These are phyloP conservation scores for Phytophthora crassamura DNA, from an alignment of 352 stramenopile species.

Conservation along the genomic window DNA sequence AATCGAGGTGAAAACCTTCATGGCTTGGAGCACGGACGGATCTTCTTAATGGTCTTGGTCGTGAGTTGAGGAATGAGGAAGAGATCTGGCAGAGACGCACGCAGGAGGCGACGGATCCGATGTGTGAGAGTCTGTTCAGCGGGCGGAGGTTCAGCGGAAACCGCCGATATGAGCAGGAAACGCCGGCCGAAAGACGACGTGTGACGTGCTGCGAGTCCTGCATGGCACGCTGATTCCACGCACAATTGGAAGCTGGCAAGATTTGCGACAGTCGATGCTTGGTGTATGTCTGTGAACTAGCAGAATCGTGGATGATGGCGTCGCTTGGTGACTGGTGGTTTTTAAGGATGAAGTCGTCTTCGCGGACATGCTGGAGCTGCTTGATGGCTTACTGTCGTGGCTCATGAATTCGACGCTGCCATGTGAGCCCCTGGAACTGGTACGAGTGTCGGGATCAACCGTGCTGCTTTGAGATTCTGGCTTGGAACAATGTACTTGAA, in stretches of 20 bases:
- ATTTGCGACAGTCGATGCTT: too few relatives aligned
- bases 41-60: background rate
- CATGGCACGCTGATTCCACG: too few relatives aligned
- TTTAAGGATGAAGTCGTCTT: constrained; percentile 8
- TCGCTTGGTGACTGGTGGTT: background rate
- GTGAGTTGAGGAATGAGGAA: constrained; percentile 33
- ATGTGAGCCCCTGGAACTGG: too few relatives aligned
- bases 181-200: too few relatives aligned
- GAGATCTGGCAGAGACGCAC: too few relatives aligned
- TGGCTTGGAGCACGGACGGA: constrained; percentile 5
- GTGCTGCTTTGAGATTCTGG: background rate
- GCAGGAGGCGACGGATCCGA: too few relatives aligned
- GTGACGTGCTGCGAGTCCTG: too few relatives aligned
- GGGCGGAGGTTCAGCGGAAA: background rate
- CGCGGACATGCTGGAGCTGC: background rate
- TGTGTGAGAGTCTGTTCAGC: constrained; percentile 11
- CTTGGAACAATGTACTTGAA: too few relatives aligned
- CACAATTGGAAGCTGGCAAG: too few relatives aligned
- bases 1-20: constrained; percentile 46
- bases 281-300: background rate
- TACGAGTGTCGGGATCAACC: background rate
- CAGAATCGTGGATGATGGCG: background rate
- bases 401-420: too few relatives aligned
- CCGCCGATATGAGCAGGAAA: too few relatives aligned
- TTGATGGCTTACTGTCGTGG: too few relatives aligned